Percentiles rank a stretch among this genome's conserved stretches.
These are phyloP conservation scores for Thermochaetoides thermophila DNA, from an alignment of 495 filamentous ascomycete species.

Conservation along the genomic window DNA sequence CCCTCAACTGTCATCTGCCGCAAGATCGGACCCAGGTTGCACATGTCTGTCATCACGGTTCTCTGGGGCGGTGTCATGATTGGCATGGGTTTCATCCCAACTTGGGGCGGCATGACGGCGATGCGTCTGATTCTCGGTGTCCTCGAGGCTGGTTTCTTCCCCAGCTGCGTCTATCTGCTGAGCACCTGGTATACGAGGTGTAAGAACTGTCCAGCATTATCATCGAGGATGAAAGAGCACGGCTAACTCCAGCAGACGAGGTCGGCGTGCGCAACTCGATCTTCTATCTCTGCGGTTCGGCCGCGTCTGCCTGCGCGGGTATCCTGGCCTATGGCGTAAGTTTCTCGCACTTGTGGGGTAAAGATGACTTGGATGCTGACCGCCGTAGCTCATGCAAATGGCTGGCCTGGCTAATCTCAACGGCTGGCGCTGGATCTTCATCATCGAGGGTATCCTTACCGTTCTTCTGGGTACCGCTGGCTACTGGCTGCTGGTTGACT, in stretches of 20 bases:
- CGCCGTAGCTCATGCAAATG: slow-evolving; percentile 38
- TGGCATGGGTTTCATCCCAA: slow-evolving; percentile 44
- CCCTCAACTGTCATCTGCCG: slow-evolving; percentile 41
- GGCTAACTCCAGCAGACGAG: slow-evolving; percentile 41
- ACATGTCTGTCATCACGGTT: slow-evolving; percentile 38
- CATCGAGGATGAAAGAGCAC: background rate
- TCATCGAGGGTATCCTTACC: slow-evolving; percentile 42
- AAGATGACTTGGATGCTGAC: background rate
- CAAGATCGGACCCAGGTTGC: slow-evolving; percentile 44
- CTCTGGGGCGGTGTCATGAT: slow-evolving; percentile 40
- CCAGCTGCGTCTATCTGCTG: slow-evolving; percentile 46
- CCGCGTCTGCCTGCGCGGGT: slow-evolving; percentile 45
- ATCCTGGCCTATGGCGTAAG: slow-evolving; percentile 46
- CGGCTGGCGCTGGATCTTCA: slow-evolving; percentile 54
- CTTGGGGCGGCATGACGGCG: slow-evolving; percentile 35
- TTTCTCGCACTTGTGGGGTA: background rate
- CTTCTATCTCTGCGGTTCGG: slow-evolving; percentile 50
- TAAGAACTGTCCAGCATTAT: slow-evolving; percentile 9
- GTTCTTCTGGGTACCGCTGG: slow-evolving; percentile 30
- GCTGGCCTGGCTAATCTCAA: slow-evolving; percentile 28
- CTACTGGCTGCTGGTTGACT: slow-evolving; percentile 43
- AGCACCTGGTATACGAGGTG: slow-evolving; percentile 50
- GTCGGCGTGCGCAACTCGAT: slow-evolving; percentile 47
- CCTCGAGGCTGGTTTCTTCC: slow-evolving; percentile 53
- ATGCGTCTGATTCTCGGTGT: slow-evolving; percentile 45